A percentile compares a stretch with the other conserved stretches of the same genome.
phyloP scores from a whole-genome alignment of 2,329 filamentous ascomycete genomes.

The Fulvia fulva region DNA sequence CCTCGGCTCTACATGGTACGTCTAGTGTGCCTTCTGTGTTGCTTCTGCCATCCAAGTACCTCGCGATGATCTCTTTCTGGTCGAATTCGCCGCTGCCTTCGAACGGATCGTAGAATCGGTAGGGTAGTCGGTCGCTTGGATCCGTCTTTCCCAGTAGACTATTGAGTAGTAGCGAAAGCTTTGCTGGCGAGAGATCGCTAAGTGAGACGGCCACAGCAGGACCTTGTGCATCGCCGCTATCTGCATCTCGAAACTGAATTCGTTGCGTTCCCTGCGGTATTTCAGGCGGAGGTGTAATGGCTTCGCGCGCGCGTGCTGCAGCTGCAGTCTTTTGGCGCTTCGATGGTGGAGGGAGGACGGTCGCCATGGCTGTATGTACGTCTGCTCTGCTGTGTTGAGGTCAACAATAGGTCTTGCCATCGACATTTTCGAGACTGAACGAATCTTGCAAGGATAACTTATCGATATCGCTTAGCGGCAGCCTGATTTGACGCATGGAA shows the following conservation, averaged over 20 bases:
- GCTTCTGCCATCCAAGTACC: conserved; percentile 45
- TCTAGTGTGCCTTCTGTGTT: conserved; percentile 59
- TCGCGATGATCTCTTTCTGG: conserved; percentile 36
- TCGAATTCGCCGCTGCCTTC: conserved; percentile 43
- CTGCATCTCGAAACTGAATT: conserved; percentile 84
- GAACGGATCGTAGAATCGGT: conserved; percentile 56
- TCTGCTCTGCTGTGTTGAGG: too few relatives aligned
- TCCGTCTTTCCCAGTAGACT: conserved; percentile 67
- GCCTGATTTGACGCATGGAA: neutral
- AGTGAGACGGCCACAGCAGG: conserved; percentile 73
- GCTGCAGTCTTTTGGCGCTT: conserved; percentile 80
- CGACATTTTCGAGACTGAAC: neutral
- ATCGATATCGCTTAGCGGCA: neutral
- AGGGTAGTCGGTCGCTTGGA: conserved; percentile 59
- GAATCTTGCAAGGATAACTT: neutral
- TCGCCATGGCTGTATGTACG: conserved; percentile 59
- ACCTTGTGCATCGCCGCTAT: conserved; percentile 62
- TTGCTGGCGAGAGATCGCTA: conserved; percentile 80
- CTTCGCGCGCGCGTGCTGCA: conserved; percentile 65
- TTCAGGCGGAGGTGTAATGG: conserved; percentile 61
- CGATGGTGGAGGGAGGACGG: conserved; percentile 74
- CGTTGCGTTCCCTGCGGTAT: conserved; percentile 63
- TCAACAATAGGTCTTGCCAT: neutral
- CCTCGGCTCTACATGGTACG: conserved; percentile 72
- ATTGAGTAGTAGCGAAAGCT: conserved; percentile 82